Evolutionary conservation across 805 yeast species (phyloP).

Genomic region (Myxozyma monticola): DNA sequence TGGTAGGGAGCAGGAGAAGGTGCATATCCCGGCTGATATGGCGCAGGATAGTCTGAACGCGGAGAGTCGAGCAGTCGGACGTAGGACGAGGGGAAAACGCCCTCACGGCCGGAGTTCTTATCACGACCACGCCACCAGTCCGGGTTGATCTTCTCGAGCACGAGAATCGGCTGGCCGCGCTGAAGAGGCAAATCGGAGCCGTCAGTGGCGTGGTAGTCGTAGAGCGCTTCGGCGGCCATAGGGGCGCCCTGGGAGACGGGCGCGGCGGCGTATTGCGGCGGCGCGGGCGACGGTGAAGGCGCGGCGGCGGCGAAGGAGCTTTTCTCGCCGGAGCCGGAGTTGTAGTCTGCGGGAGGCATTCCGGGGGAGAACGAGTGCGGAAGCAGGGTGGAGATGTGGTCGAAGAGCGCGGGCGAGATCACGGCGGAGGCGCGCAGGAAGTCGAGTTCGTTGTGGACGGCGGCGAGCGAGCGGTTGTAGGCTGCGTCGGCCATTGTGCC

Average conservation of each 20-base stretch:
- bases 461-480: constrained; percentile 76
- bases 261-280: constrained; percentile 32
- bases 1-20: constrained; percentile 19
- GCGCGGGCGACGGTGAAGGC: constrained; percentile 17
- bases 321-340: constrained; percentile 1
- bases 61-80: constrained; percentile 49
- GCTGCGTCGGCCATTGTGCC: constrained; percentile 30
- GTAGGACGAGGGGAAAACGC: constrained; percentile 89
- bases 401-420: constrained; percentile 56
- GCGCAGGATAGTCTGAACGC: neutral
- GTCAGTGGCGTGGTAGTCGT: constrained; percentile 73
- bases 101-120: constrained; percentile 51
- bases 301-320: constrained; percentile 7
- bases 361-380: constrained; percentile 48
- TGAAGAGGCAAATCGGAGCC: constrained; percentile 66
- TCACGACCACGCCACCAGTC: constrained; percentile 89
- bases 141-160: constrained; percentile 69
- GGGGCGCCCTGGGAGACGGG: constrained; percentile 29
- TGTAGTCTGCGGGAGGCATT: constrained; percentile 30
- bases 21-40: constrained; percentile 4
- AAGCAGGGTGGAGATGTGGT: constrained; percentile 51
- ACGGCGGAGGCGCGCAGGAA: constrained; percentile 75
- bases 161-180: constrained; percentile 67
- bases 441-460: constrained; percentile 75
- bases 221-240: constrained; percentile 60